Evolutionary conservation across 116 monocot genomes (phyloP), one percentile per base, ranked within the genome.

Genomic region (Zostera marina): DNA sequence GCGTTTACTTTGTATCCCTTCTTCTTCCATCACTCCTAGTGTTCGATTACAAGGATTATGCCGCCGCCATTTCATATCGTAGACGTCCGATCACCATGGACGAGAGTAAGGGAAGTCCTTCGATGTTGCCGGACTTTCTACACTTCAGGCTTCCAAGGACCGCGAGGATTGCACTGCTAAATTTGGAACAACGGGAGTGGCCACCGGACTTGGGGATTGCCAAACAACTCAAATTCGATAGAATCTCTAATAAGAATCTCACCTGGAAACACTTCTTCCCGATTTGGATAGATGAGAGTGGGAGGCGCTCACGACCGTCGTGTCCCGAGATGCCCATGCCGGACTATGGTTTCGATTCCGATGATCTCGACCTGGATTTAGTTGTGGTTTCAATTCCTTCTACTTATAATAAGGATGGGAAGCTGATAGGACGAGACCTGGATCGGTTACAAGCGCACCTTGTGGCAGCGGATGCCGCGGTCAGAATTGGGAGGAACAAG

Each of bases 311-410:
- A 53, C 70, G 26, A 0, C 70, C 91, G 1, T 46, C 72, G 10
- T 92, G 92, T 66, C 92, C 92, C 17, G 68, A 77, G 48, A 63
- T 86, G 11, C 86, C 92, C 10, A 77, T 80, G 80, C 92, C 86
- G 6, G 85, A 81, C 11, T 72, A 70, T 1, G 7, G 26, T 13
- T 32, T 32, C n/a, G 73, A 68, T 14, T 59, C 53, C 4, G 59
- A 1, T 8, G 49, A 49, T 1, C 49, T 17, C 2, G 54, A 54
- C 52, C 48, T 80, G n/a, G 92, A 83, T 11, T 71, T 72, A 62
- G 83, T 83, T 53, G 87, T 70, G 11, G 81, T 73, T 5, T 59
- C 63, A 71, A 5, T 83, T 41, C 92, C 83, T 47, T 87, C 86
- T 68, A 42, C 55, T 47, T 47, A 44, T 9, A 66, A 44, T 9